These are phyloP conservation scores for Cystobasidiaceae sp. DNA, from an alignment of 1,284 basidiomycete species.

Conservation along the genomic window DNA sequence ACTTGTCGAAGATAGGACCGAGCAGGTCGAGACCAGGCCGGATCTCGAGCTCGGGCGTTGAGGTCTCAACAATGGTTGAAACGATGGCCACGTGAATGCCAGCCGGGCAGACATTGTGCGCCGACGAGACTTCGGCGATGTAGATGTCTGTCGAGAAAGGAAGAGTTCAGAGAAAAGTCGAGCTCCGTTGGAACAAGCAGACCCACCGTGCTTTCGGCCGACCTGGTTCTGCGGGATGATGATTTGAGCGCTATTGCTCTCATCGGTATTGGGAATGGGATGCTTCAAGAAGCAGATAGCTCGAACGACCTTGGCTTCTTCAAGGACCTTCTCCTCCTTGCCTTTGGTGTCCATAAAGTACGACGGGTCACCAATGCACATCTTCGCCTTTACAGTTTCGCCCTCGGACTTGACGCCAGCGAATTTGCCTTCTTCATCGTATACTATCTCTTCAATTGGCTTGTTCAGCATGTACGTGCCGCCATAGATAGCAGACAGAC, in stretches of 20 bases:
- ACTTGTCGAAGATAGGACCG: constrained; percentile 93
- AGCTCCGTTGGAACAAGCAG: neutral
- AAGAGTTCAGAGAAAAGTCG: neutral
- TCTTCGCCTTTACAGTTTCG: constrained; percentile 95
- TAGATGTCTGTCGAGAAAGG: constrained; percentile 73
- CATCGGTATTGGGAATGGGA: constrained; percentile 94
- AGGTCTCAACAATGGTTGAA: constrained; percentile 96
- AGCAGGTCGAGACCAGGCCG: constrained; percentile 84
- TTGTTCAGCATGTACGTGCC: constrained; percentile 99
- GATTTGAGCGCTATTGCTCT: constrained; percentile 90
- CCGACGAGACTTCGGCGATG: constrained; percentile 91
- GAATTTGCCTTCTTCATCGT: constrained; percentile 79
- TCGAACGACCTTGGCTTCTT: constrained; percentile 90
- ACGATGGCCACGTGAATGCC: constrained; percentile 95
- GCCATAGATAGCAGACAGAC: constrained; percentile 96
- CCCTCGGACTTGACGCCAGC: constrained; percentile 81
- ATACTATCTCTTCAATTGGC: constrained; percentile 83
- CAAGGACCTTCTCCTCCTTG: constrained; percentile 66
- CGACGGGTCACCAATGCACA: constrained; percentile 95
- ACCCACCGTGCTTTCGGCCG: constrained; percentile 78
- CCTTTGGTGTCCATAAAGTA: constrained; percentile 72
- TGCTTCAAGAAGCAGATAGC: constrained; percentile 98
- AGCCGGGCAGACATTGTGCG: constrained; percentile 95
- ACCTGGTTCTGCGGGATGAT: constrained; percentile 99
- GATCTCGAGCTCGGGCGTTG: constrained; percentile 87